Base-by-base conservation (phyloP, 306 rosid species). In the Canavalia ensiformis region DNA sequence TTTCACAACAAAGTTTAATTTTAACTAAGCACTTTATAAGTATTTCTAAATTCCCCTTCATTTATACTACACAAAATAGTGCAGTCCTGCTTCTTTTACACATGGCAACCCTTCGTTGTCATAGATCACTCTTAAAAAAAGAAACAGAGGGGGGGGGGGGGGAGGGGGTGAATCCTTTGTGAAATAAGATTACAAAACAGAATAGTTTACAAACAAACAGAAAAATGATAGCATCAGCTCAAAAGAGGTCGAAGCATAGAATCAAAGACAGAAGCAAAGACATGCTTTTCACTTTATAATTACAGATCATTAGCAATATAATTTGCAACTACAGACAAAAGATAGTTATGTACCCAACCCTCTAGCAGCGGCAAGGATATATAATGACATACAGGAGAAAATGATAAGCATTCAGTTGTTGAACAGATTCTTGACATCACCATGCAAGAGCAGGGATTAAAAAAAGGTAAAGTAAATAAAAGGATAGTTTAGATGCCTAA, bases 391-490 rank as follows among this genome's bases (percentile, higher is more conserved):
- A 4, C 62, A 41, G 1, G 55, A 75, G 12, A 74, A 78, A 59
- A 60, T 74, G 75, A 74, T 44, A 82, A n/a, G 39, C 66, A 78
- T 74, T 52, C 28, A 29, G 3, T 45, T 60, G 34, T 30, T 64
- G 8, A 41, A 33, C 41, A 67, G 58, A 80, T 55, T 63, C 50
- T 46, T 30, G 33, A 60, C 78, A 82, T 25, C 56, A 30, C 42
- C 75, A 59, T 2, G 63, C 84, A 80, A 65, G 46, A 57, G 50
- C 30, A 29, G 49, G 33, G 68, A 45, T 31, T 41, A 44, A 47
- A 29, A 41, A 5, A 39, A 54, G 12, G 12, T 39, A 1, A 11
- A 4, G 3, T 13, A 64, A 41, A 74, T 9, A 55, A 18, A 81
- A 52, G 13, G 51, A 56, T 33, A 37, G 58, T 44, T 58, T 54